Conservation (phyloP, 805 yeast genomes). For the Tetrapisispora pingtungensis region DNA sequence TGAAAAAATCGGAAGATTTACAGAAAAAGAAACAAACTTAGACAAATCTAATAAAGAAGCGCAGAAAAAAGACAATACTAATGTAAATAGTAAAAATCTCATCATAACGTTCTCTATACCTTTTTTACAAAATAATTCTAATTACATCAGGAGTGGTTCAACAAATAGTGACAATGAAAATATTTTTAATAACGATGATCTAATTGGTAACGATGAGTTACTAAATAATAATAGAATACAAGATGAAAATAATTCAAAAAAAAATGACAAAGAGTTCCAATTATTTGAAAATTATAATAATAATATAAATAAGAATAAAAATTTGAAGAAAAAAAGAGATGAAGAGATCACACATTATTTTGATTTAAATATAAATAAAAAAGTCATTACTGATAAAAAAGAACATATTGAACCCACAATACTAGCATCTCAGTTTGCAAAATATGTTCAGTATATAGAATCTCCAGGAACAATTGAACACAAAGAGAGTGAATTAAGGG, state of each 20-base stretch:
- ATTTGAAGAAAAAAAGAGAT: neutral
- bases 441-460: constrained; percentile 64
- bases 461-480: constrained; percentile 49
- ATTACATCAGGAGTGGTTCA: neutral
- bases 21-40: neutral
- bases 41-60: neutral
- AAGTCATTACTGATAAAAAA: neutral
- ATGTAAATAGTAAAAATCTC: neutral
- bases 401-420: constrained; percentile 8
- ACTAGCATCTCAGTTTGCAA: constrained; percentile 39
- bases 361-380: neutral
- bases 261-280: too few relatives aligned
- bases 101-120: neutral
- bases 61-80: neutral
- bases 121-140: neutral
- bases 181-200: neutral
- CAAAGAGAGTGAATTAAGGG: constrained; percentile 14
- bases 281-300: neutral
- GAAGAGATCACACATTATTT: neutral
- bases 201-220: too few relatives aligned
- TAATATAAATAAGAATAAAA: neutral
- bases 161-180: neutral
- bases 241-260: too few relatives aligned
- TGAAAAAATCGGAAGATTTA: constrained; percentile 9
- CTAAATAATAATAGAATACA: too few relatives aligned